phyloP scores from a whole-genome alignment of 2,329 filamentous ascomycete species.

The Ilyonectria destructans region DNA sequence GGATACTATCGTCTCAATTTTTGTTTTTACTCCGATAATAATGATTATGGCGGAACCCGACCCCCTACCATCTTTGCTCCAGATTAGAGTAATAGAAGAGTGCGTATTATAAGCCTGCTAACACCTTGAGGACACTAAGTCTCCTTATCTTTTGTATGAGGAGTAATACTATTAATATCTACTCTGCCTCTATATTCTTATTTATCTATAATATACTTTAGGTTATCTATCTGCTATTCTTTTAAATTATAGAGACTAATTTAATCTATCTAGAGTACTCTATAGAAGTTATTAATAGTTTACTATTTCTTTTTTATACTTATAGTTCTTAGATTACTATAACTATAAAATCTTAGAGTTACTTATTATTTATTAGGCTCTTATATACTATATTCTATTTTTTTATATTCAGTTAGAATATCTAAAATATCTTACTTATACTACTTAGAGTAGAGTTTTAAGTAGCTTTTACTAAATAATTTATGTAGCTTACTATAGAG shows the following conservation, averaged over 20 bases:
- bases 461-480: slow-evolving; percentile 23
- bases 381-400: slow-evolving; percentile 24
- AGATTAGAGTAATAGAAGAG: too few species aligned
- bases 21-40: too few species aligned
- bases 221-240: slow-evolving; percentile 19
- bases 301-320: slow-evolving; percentile 11
- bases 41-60: too few species aligned
- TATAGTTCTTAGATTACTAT: slow-evolving; percentile 24
- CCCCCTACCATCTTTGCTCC: too few species aligned
- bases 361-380: slow-evolving; percentile 28
- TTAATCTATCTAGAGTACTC: slow-evolving; percentile 16
- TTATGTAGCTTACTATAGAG: slow-evolving; percentile 24
- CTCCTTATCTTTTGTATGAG: too few species aligned
- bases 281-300: slow-evolving; percentile 21
- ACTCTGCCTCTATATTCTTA: slow-evolving; percentile 23
- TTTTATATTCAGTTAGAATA: slow-evolving; percentile 23
- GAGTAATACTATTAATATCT: slow-evolving; percentile 24
- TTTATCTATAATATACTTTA: slow-evolving; percentile 26
- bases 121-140: too few species aligned
- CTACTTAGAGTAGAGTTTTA: slow-evolving; percentile 23
- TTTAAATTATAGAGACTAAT: slow-evolving; percentile 17
- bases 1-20: too few species aligned
- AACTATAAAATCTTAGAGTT: slow-evolving; percentile 18
- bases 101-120: too few species aligned
- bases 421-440: slow-evolving; percentile 16